These are phyloP conservation scores for Pseudocercospora fijiensis DNA, from an alignment of 2,329 filamentous ascomycete species.

Conservation along the genomic window DNA sequence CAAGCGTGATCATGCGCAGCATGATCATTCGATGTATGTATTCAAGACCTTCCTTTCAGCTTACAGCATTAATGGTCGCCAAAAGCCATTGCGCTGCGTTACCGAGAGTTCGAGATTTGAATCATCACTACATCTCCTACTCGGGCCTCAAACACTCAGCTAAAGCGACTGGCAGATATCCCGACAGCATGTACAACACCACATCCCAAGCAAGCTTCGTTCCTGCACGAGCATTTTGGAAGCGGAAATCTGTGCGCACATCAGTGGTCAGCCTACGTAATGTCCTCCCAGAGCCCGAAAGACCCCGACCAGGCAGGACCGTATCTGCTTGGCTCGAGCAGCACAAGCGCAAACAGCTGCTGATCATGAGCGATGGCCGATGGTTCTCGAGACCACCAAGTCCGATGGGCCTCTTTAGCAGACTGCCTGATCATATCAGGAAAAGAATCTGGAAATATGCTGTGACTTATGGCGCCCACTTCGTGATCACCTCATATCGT, in stretches of 20 bases:
- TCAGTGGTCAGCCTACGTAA: slow-evolving; percentile 1
- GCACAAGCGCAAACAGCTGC: neutral
- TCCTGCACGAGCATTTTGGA: neutral
- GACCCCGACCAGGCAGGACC: slow-evolving; percentile 4
- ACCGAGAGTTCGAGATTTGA: neutral
- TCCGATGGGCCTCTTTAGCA: slow-evolving; percentile 12
- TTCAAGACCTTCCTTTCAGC: neutral
- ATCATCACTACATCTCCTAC: neutral
- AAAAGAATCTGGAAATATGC: slow-evolving; percentile 9
- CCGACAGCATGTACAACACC: neutral
- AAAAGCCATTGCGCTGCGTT: neutral
- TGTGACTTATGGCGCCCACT: neutral
- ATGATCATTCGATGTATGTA: slow-evolving; percentile 1
- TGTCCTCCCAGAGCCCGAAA: neutral
- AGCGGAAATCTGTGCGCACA: neutral
- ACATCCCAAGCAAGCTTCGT: slow-evolving; percentile 1
- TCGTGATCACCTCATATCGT: slow-evolving; percentile 14
- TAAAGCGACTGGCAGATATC: neutral
- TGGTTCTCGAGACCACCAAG: slow-evolving; percentile 12
- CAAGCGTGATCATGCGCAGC: neutral
- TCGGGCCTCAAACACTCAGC: neutral
- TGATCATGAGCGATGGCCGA: slow-evolving; percentile 3
- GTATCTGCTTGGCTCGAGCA: slow-evolving; percentile 13
- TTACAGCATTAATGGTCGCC: neutral
- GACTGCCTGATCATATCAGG: neutral